These are phyloP conservation scores for Flaveria trinervia DNA, from an alignment of 129 eudicot species.

Conservation along the genomic window DNA sequence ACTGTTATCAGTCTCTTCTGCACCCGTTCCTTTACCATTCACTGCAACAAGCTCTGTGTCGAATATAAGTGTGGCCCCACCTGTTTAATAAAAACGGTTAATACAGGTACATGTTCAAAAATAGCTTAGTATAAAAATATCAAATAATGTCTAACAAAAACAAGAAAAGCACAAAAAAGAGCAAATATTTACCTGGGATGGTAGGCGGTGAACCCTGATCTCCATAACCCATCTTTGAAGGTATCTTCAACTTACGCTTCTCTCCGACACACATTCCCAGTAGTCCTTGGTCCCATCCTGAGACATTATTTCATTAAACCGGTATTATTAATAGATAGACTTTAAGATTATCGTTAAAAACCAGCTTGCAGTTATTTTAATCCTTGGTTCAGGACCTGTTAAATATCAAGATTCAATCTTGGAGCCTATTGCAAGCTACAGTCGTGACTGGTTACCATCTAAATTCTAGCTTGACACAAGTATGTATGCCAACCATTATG, in stretches of 20 bases:
- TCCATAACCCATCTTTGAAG: slow-evolving; percentile 95
- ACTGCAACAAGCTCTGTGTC: slow-evolving; percentile 95
- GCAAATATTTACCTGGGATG: slow-evolving; percentile 73
- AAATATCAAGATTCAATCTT: not conserved
- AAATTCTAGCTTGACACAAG: slow-evolving; percentile 8
- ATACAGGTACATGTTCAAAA: not conserved
- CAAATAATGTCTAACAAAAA: not conserved
- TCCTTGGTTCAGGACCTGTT: slow-evolving; percentile 15
- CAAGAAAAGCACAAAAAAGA: not conserved
- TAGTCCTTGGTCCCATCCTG: slow-evolving; percentile 99
- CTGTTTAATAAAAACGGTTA: slow-evolving; percentile 35
- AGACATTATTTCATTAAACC: slow-evolving; percentile 18
- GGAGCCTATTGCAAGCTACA: not conserved
- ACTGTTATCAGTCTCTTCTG: slow-evolving; percentile 39
- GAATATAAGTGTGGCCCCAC: slow-evolving; percentile 93
- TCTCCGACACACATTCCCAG: slow-evolving; percentile 98
- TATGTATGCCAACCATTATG: not conserved
- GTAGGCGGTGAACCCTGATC: slow-evolving; percentile 96
- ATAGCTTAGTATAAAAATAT: not conserved
- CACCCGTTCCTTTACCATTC: slow-evolving; percentile 63
- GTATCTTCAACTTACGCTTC: slow-evolving; percentile 94
- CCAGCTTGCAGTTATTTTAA: not conserved
- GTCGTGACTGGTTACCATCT: not conserved
- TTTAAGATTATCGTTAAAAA: not conserved
- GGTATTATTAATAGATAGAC: not conserved